Base-by-base conservation (phyloP, 768 basidiomycete genomes). In the Amanita rimosa region DNA sequence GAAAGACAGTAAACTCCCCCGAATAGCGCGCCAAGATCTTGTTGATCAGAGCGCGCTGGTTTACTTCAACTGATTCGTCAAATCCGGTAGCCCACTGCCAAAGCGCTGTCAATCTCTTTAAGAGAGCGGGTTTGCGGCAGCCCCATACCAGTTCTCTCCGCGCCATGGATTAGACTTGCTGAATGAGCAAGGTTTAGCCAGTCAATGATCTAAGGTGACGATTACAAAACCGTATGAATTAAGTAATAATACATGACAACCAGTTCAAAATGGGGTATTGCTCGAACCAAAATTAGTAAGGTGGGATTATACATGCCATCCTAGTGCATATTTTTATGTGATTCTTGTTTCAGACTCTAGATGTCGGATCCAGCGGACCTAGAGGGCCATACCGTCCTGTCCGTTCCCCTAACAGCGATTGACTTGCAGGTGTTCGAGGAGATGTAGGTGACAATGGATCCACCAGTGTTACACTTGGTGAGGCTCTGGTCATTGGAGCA, bases 11-110 rank as follows among this genome's bases (percentile, higher is more conserved):
- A 57, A 93, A 89, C 69, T 96, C 93, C 46, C 91, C 94, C 10
- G 86, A 89, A 66, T 99, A 99, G 21, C 95, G 74, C 8, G 95
- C 92, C 17, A 99, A 79, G 19, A 98, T 90, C 67, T 93, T 97
- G 72, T 96, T 94, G 46, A 97, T 95, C 50, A 96, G 70, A n/a
- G 92, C 93, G 16, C 94, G 78, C 62, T 95, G 94, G 63, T 95
- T 95, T 40, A 95, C 93, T 65, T 94, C 85, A 0, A 93, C 84
- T 0, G 83, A 76, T 58, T 88, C 86, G 57, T 88, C 86, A 54
- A 81, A 72, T 14, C 85, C 86, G 50, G 60, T 64, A 35, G 66
- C 72, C 75, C 74, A 76, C 75, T 76, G 50, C 17, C 26, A 22
- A n/a, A 21, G 31, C n/a, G 2, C 9, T 31, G 41, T 43, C 41